Base-by-base conservation (phyloP, 192 early-diverging fungal genomes). In the Mortierella alpina region DNA sequence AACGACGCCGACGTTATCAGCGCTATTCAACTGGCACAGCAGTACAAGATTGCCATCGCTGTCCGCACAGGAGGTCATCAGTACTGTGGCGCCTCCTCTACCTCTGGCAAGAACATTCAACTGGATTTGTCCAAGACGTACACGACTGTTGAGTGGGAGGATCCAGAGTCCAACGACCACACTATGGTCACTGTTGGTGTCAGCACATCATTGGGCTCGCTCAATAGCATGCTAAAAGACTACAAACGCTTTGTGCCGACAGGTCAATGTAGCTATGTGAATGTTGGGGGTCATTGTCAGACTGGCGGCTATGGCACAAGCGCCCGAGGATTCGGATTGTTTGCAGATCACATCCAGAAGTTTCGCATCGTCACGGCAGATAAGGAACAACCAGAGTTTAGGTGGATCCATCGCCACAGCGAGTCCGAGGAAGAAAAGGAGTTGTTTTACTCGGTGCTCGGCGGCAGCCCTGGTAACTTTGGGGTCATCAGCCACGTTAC, bases 391-490 rank as follows among this genome's bases (percentile, higher is more conserved):
- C 63, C 58, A 41, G 14, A 78, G 54, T 11, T 12, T 15, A 48
- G 11, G 41, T 61, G 45, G 75, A 40, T 78, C 55, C 7, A 23
- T 10, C 67, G 53, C 13, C 4, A 6, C 14, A 11, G 4, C n/a
- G n/a, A 12, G n/a, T 31, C 31, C 31, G 31, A 12, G 13, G 22
- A 56, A 2, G 55, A 70, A 23, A 40, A 78, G 45, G 67, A 69
- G 39, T 61, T 78, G n/a, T 70, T 78, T 47, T 70, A 50, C 45
- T 67, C 75, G 2, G 48, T 78, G n/a, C 41, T 75, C 40, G 73
- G 73, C 53, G 73, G 73, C 44, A 68, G 65, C 49, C 73, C 73
- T 42, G 73, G 73, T 62, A 75, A 75, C 62, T 75, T 75, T 75
- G 73, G 73, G 18, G 73, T 75, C 42, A 9, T 75, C 42, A 78